A percentile compares a stretch with the other conserved stretches of the same genome.
phyloP scores from a whole-genome alignment of 1,284 basidiomycete genomes.

The Phlebopus sp. region DNA sequence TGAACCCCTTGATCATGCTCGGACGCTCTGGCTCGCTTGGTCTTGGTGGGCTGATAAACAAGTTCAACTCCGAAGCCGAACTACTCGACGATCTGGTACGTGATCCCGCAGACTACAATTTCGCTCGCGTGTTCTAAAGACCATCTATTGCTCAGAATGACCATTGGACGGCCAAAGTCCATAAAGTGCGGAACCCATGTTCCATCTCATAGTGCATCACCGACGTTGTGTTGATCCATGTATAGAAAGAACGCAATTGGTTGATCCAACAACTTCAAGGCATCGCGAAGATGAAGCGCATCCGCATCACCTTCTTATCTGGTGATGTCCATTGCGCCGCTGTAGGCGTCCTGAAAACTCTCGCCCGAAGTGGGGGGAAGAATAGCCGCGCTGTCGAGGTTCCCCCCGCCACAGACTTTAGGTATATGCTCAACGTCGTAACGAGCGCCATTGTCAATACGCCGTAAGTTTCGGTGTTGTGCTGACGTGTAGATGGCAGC shows the following conservation, averaged over 20 bases:
- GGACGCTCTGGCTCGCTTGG: slow-evolving; percentile 63
- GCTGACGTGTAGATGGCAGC: slow-evolving; percentile 7
- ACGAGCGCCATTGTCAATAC: slow-evolving; percentile 83
- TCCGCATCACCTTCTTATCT: slow-evolving; percentile 81
- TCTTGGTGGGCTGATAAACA: slow-evolving; percentile 81
- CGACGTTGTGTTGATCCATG: neutral
- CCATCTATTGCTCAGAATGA: slow-evolving; percentile 60
- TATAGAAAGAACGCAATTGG: slow-evolving; percentile 86
- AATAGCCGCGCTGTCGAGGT: slow-evolving; percentile 47
- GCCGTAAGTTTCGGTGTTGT: slow-evolving; percentile 49
- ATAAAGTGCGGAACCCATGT: slow-evolving; percentile 53
- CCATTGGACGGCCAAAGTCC: slow-evolving; percentile 82
- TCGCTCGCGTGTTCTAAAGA: neutral
- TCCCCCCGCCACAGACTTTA: slow-evolving; percentile 58
- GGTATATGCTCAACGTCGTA: slow-evolving; percentile 86
- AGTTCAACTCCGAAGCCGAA: slow-evolving; percentile 90
- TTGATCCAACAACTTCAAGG: slow-evolving; percentile 78
- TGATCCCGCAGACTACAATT: slow-evolving; percentile 1
- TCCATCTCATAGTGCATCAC: slow-evolving; percentile 1
- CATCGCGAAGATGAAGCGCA: slow-evolving; percentile 56
- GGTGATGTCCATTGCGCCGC: slow-evolving; percentile 92
- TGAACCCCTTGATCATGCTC: slow-evolving; percentile 78
- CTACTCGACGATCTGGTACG: slow-evolving; percentile 85
- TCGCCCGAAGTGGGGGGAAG: slow-evolving; percentile 35
- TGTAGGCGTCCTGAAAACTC: slow-evolving; percentile 75